Percentiles rank a stretch among this genome's conserved stretches.
phyloP scores from a whole-genome alignment of 2,329 filamentous ascomycete genomes.

The Fusarium avenaceum region DNA sequence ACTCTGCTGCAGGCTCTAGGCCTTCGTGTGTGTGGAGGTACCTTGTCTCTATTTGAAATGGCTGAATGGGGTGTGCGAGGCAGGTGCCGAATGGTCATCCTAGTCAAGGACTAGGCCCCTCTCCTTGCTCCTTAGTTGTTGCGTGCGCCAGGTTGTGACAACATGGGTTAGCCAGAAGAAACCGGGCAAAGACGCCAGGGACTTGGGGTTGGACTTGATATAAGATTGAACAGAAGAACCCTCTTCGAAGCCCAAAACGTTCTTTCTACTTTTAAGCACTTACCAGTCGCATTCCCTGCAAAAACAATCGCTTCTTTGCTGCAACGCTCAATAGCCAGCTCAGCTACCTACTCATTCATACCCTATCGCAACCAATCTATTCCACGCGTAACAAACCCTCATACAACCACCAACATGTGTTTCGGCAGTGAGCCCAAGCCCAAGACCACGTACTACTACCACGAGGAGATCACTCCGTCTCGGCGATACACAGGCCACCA shows the following conservation, averaged over 20 bases:
- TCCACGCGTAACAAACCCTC: constrained; percentile 8
- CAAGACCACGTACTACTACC: constrained; percentile 66
- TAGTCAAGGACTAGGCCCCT: constrained; percentile 35
- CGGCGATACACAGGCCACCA: constrained; percentile 56
- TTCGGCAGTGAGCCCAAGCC: constrained; percentile 61
- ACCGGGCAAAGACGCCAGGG: constrained; percentile 47
- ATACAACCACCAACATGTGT: constrained; percentile 60
- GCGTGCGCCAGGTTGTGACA: constrained; percentile 37
- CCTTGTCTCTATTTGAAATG: too few species aligned
- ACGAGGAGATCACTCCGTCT: constrained; percentile 66
- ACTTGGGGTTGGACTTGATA: constrained; percentile 35
- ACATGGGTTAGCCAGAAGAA: constrained; percentile 46
- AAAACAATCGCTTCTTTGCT: constrained; percentile 1
- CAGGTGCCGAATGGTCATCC: constrained; percentile 40
- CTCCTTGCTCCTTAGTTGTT: constrained; percentile 22
- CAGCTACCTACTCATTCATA: background rate
- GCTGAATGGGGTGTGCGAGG: constrained; percentile 32
- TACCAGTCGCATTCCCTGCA: background rate
- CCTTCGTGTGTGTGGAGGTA: too few species aligned
- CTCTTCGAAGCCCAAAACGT: constrained; percentile 8
- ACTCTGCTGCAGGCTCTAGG: background rate
- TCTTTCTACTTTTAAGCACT: constrained; percentile 12
- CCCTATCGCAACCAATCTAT: constrained; percentile 13
- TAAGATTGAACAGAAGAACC: constrained; percentile 45
- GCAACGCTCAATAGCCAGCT: constrained; percentile 1